Conservation (phyloP, 106 monocot species). For the Dendrobium officinale region DNA sequence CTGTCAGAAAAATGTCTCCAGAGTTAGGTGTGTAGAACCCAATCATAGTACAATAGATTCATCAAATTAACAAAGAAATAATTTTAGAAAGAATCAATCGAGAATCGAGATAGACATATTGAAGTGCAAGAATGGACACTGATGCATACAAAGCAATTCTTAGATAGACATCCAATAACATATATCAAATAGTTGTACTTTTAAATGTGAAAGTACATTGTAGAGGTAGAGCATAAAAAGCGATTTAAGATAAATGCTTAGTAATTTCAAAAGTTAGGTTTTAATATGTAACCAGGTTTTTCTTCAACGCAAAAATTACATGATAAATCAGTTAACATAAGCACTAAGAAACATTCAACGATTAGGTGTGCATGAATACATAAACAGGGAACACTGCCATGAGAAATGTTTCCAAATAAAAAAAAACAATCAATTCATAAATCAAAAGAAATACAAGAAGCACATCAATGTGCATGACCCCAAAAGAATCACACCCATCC, state of each 20-base stretch:
- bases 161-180: neutral
- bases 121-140: neutral
- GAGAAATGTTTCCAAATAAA: too few relatives aligned
- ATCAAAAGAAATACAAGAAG: too few relatives aligned
- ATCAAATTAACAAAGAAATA: neutral
- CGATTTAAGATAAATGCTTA: neutral
- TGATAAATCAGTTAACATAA: neutral
- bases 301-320: neutral
- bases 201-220: neutral
- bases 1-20: slow-evolving; percentile 19
- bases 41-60: neutral
- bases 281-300: neutral
- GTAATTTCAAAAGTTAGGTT: neutral
- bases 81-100: neutral
- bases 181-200: neutral
- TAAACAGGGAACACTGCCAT: neutral
- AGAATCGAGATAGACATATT: neutral
- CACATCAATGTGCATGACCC: too few relatives aligned
- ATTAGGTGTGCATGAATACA: too few relatives aligned
- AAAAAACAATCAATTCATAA: too few relatives aligned
- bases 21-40: neutral
- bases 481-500: too few relatives aligned
- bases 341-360: neutral
- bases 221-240: neutral
- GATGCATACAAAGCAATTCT: neutral